Conservation (phyloP, 768 basidiomycete genomes). For the Lentinula sp. region DNA sequence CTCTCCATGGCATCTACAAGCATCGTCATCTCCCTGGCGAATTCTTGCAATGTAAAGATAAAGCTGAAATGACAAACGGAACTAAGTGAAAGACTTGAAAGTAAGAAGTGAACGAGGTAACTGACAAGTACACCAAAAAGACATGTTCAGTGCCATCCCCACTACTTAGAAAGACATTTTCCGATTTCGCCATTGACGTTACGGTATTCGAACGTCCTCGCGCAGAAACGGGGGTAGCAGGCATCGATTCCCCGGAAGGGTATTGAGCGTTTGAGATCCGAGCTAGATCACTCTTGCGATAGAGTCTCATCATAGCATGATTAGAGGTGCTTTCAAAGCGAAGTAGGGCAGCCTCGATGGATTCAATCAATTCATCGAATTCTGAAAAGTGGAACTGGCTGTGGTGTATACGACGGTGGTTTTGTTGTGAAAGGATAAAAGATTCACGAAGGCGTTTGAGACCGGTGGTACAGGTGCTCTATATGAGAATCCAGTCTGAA, state of each 20-base stretch:
- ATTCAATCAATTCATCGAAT: conserved; percentile 57
- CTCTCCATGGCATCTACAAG: conserved; percentile 81
- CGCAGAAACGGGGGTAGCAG: background rate
- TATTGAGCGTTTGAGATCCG: conserved; percentile 11
- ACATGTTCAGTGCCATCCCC: conserved; percentile 69
- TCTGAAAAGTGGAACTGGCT: conserved; percentile 43
- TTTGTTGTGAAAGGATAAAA: conserved; percentile 41
- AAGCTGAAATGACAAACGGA: conserved; percentile 47
- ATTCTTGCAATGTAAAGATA: conserved; percentile 95
- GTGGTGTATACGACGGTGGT: conserved; percentile 18
- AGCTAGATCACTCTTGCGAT: conserved; percentile 41
- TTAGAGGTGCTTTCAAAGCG: conserved; percentile 82
- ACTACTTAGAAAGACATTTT: conserved; percentile 31
- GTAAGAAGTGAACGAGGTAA: conserved; percentile 22
- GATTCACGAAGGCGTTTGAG: conserved; percentile 61
- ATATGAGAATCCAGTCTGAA: background rate
- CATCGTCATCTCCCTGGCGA: conserved; percentile 74
- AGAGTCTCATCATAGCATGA: conserved; percentile 73
- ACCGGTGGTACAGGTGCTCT: conserved; percentile 58
- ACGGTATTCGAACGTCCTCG: conserved; percentile 6
- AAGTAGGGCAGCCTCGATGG: conserved; percentile 62
- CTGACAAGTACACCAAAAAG: conserved; percentile 88
- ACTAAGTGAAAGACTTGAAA: background rate
- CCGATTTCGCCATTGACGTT: conserved; percentile 20
- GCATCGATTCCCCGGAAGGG: background rate